A percentile compares a stretch with the other conserved stretches of the same genome.
These are phyloP conservation scores for Glaciozyma martinii DNA, from an alignment of 768 basidiomycete genomes.

Conservation along the genomic window DNA sequence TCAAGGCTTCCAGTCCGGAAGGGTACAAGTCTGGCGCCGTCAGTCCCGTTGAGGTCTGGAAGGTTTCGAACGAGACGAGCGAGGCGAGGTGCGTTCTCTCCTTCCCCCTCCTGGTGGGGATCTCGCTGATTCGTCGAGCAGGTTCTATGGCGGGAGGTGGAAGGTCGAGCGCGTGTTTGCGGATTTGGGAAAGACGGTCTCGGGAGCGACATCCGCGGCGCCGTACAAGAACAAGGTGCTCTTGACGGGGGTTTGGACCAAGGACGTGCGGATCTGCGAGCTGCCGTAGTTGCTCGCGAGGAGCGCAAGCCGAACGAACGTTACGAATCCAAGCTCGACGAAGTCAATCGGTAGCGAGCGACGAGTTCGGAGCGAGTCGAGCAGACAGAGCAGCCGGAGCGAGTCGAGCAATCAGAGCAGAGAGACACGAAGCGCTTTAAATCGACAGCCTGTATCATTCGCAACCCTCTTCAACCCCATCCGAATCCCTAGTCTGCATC, in stretches of 20 bases:
- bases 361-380: no score
- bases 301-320: no score
- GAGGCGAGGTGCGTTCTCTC: constrained; percentile 42
- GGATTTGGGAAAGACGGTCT: constrained; percentile 54
- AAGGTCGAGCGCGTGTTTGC: constrained; percentile 51
- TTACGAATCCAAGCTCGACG: no score
- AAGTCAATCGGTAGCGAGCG: no score
- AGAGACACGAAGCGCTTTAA: no score
- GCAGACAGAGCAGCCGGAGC: no score
- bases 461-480: no score
- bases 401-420: no score
- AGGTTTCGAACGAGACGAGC: constrained; percentile 41
- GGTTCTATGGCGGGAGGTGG: constrained; percentile 25
- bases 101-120: constrained; percentile 44
- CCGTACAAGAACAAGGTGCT: constrained; percentile 47
- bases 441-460: no score
- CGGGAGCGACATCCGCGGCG: constrained; percentile 51
- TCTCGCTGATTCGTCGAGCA: constrained; percentile 46
- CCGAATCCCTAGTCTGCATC: no score
- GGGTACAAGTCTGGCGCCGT: not conserved
- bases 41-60: constrained; percentile 5
- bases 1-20: constrained; percentile 16
- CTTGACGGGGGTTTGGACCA: constrained; percentile 15
- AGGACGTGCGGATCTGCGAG: no score
- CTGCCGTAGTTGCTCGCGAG: no score